These are phyloP conservation scores for Diaporthe sp. DNA, from an alignment of 2,329 filamentous ascomycete species.

Conservation along the genomic window DNA sequence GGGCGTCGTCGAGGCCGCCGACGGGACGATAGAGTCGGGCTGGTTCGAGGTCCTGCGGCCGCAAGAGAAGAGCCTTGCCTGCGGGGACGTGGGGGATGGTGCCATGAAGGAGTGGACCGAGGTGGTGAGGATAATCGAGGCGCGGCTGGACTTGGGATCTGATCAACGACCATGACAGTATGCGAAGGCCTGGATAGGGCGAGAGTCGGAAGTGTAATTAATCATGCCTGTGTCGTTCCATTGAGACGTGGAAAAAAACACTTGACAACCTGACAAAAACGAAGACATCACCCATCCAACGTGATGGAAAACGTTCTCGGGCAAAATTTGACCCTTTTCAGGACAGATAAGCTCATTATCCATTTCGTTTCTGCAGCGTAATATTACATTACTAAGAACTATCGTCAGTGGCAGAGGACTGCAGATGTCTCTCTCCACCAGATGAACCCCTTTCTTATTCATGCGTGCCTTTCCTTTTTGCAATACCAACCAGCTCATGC, in stretches of 20 bases:
- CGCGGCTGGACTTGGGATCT: constrained; percentile 57
- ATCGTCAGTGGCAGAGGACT: constrained; percentile 12
- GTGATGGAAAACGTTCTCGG: no score
- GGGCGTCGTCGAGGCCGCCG: constrained; percentile 62
- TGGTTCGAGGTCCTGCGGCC: constrained; percentile 80
- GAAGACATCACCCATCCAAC: not conserved
- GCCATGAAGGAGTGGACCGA: constrained; percentile 87
- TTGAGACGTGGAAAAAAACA: not conserved
- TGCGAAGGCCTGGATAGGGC: not conserved
- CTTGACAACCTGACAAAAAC: no score
- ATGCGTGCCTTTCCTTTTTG: constrained; percentile 15
- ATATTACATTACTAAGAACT: constrained; percentile 27
- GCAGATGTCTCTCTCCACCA: constrained; percentile 18
- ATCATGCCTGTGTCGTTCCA: not conserved
- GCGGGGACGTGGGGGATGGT: constrained; percentile 85
- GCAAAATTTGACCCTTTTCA: no score
- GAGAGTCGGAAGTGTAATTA: not conserved
- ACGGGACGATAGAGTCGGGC: constrained; percentile 44
- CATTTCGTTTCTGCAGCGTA: constrained; percentile 18
- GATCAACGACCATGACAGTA: not conserved
- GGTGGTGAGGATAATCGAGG: constrained; percentile 77
- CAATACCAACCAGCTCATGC: constrained; percentile 20
- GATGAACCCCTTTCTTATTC: constrained; percentile 15
- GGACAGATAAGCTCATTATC: not conserved
- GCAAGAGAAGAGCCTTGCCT: constrained; percentile 83